Conservation (phyloP, 306 rosid genomes). For the Casuarina glauca region DNA sequence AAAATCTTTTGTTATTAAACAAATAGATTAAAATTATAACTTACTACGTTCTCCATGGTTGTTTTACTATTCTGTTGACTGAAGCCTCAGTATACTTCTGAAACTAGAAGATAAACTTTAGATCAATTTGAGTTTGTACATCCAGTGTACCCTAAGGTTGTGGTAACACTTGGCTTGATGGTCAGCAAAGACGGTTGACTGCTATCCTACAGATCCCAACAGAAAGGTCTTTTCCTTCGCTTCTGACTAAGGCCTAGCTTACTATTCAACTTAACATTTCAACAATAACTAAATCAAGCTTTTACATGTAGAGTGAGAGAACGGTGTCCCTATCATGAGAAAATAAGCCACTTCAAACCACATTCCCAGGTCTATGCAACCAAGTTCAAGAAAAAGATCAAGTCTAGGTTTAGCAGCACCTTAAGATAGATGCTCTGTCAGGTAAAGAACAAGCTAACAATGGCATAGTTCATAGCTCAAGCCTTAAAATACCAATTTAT, state of each 20-base stretch:
- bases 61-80: not conserved
- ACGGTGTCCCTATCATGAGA: not conserved
- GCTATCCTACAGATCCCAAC: too few relatives aligned
- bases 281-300: not conserved
- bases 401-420: not conserved
- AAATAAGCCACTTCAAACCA: not conserved
- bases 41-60: not conserved
- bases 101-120: not conserved
- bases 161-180: not conserved
- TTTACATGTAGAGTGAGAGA: not conserved
- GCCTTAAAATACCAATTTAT: conserved; percentile 4
- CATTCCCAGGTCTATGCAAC: not conserved
- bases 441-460: not conserved
- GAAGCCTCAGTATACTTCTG: not conserved
- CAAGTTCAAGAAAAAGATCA: not conserved
- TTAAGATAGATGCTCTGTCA: not conserved
- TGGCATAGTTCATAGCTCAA: not conserved
- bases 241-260: too few relatives aligned
- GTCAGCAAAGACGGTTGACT: too few relatives aligned
- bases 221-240: too few relatives aligned
- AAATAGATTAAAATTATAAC: not conserved
- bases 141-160: not conserved
- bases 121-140: not conserved
- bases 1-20: not conserved
- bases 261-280: not conserved